Evolutionary conservation across 2,329 filamentous ascomycete genomes (phyloP), one percentile per base, ranked within the genome.

Genomic region (Aspergillus uvarum): DNA sequence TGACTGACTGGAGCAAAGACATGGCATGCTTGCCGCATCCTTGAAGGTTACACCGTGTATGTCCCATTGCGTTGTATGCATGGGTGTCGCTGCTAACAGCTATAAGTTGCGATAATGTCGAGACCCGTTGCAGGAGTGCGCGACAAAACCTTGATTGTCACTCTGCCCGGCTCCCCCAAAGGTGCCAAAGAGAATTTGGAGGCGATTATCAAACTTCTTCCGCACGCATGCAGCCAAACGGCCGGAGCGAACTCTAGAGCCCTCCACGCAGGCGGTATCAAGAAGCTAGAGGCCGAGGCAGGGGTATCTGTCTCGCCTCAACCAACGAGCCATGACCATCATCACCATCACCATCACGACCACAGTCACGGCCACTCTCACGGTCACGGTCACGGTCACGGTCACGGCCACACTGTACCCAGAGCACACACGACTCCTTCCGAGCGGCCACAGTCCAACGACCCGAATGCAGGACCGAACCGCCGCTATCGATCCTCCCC

Each of bases 111-210:
- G 49, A 89, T 96, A 80, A 99, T 99, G 95, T 91, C 95, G 54
- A 86, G 95, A 50, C 95, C 95, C 4, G 90, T 96, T 12, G 95
- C 95, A 22, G 95, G 95, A 3, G 87, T 96, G 2, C 84, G 95
- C 32, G 88, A 94, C 63, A 87, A 87, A 61, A 89, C 91, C 0
- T 77, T 99, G 55, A 89, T 99, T 24, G 79, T 97, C 63, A 99
- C 95, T 0, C 80, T 99, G 3, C 95, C 95, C 0, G 95, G 95
- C 1, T 98, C 94, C 0, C 95, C 95, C 0, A 98, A 98, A 74
- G 95, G 93, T 1, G 95, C 95, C 8, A 91, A 87, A 70, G 95
- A 99, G 79, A 99, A 98, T 71, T 83, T 99, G 0, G 87, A 95
- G 70, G 88, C 93, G 1, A 82, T 99, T 6, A 80, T 99, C 63